phyloP scores from a whole-genome alignment of 257 asterid species.

The Nicotiana benthamiana region DNA sequence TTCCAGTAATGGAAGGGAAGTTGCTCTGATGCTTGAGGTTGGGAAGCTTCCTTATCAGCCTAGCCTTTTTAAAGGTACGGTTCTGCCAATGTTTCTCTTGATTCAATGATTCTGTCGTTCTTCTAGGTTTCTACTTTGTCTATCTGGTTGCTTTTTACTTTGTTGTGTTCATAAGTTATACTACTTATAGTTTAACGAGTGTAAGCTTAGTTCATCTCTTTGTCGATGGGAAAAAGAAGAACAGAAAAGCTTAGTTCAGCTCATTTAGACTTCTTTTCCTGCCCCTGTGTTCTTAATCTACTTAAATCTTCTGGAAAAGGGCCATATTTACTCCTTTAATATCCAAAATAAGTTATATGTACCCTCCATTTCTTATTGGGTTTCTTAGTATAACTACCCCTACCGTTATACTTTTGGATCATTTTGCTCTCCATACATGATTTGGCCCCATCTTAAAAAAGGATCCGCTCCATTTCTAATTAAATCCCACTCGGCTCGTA shows the following conservation, averaged over 20 bases:
- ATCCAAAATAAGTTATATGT: too few relatives aligned
- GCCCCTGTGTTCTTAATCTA: neutral
- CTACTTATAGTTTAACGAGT: neutral
- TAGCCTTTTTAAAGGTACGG: constrained; percentile 59
- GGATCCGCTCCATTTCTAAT: too few relatives aligned
- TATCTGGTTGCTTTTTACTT: neutral
- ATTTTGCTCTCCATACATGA: too few relatives aligned
- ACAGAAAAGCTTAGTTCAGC: neutral
- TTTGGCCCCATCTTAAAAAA: too few relatives aligned
- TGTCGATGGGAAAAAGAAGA: too few relatives aligned
- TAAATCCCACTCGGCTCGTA: too few relatives aligned
- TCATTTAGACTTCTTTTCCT: neutral
- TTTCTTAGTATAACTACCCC: too few relatives aligned
- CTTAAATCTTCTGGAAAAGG: neutral
- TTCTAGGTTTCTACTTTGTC: neutral
- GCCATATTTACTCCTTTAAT: too few relatives aligned
- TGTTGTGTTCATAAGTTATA: neutral
- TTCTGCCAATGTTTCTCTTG: neutral
- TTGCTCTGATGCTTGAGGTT: constrained; percentile 86
- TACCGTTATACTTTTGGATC: too few relatives aligned
- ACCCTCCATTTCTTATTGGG: too few relatives aligned
- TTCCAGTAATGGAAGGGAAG: constrained; percentile 78
- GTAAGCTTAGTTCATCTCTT: neutral
- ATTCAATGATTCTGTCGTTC: neutral
- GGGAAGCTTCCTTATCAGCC: constrained; percentile 91